These are phyloP conservation scores for Phytopythium aichiense DNA, from an alignment of 352 stramenopile genomes.

Conservation along the genomic window DNA sequence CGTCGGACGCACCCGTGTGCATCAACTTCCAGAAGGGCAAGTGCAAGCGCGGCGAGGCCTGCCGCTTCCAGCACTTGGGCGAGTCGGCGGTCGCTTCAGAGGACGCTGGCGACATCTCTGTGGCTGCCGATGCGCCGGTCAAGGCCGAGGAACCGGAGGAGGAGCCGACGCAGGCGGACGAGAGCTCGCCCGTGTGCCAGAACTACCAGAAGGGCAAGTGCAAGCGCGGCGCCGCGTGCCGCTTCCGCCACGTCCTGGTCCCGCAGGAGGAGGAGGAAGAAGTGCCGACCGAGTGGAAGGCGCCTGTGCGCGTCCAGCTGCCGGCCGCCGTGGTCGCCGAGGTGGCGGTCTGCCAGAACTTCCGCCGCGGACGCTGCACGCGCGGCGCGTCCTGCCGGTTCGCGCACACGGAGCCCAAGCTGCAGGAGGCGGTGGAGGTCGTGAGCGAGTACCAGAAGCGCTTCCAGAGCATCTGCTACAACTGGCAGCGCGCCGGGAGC, in stretches of 20 bases:
- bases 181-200: constrained; percentile 48
- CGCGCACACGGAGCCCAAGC: constrained; percentile 33
- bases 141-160: constrained; percentile 14
- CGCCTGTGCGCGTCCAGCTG: constrained; percentile 30
- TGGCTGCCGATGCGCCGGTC: constrained; percentile 7
- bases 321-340: constrained; percentile 36
- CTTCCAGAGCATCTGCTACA: constrained; percentile 64
- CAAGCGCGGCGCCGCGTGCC: constrained; percentile 55
- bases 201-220: constrained; percentile 71
- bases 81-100: constrained; percentile 9
- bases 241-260: constrained; percentile 45
- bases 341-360: constrained; percentile 51
- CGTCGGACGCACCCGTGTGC: constrained; percentile 52
- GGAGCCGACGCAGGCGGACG: constrained; percentile 35
- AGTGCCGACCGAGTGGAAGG: constrained; percentile 10
- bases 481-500: constrained; percentile 41
- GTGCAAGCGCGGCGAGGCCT: constrained; percentile 54
- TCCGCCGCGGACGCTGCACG: constrained; percentile 33
- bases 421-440: constrained; percentile 37
- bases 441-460: constrained; percentile 62
- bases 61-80: constrained; percentile 55
- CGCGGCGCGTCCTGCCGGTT: constrained; percentile 55
- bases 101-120: constrained; percentile 4
- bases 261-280: constrained; percentile 11
- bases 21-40: constrained; percentile 76